phyloP scores from a whole-genome alignment of 164 flowering plant genomes.

The Aristolochia fimbriata region DNA sequence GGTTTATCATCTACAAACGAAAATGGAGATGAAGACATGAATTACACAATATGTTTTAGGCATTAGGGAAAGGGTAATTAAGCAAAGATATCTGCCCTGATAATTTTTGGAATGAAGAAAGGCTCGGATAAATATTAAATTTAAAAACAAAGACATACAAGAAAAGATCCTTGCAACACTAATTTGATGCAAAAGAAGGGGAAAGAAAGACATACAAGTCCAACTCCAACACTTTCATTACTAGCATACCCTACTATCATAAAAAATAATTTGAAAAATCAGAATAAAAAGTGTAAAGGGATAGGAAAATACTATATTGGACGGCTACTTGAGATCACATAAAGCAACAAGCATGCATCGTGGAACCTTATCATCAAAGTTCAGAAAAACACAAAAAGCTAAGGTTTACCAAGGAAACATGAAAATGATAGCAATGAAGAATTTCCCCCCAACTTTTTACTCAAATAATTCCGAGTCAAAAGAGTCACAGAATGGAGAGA shows the following conservation, averaged over 20 bases:
- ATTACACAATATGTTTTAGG: too few species aligned
- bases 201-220: too few species aligned
- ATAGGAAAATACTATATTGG: background rate
- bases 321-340: background rate
- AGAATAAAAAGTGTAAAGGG: background rate
- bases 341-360: background rate
- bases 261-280: background rate
- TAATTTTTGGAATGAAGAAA: too few species aligned
- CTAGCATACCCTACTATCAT: background rate
- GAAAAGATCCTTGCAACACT: too few species aligned
- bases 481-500: background rate
- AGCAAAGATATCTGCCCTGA: too few species aligned
- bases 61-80: too few species aligned
- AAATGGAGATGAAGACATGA: too few species aligned
- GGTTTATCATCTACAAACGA: background rate
- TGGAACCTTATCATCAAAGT: background rate
- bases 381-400: background rate
- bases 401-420: background rate
- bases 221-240: background rate
- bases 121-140: too few species aligned
- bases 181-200: too few species aligned
- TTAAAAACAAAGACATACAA: too few species aligned
- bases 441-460: too few species aligned
- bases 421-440: background rate
- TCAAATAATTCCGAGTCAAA: background rate